Evolutionary conservation across 495 filamentous ascomycete genomes (phyloP), one percentile per base, ranked within the genome.

Genomic region (Astrocystis sublimbata): DNA sequence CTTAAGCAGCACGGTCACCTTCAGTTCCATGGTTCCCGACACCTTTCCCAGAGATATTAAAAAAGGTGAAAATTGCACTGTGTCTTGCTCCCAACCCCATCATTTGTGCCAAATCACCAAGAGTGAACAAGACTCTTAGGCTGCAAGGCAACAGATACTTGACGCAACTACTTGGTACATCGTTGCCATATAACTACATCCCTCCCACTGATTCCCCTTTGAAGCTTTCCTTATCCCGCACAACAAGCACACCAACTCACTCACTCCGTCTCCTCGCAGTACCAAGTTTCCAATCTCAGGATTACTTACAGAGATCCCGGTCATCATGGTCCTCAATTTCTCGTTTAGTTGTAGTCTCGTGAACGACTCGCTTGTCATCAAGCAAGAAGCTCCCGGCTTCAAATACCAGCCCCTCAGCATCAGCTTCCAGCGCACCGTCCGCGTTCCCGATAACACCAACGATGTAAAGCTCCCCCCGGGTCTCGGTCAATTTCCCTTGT

Each of bases 401-500:
- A 12, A 4, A 45, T n/a, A 3, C 2, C 26, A 5, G 13, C 5
- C 6, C 7, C 40, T 75, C 0, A 24, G 23, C 2, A 69, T 76
- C 36, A 46, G 7, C 43, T 73, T 84, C 59, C 55, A 74, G 12
- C 74, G 79, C 21, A 83, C 77, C 5, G 66, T 83, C 21, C 74
- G 81, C 21, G 72, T 84, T 6, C 75, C 78, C 0, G 81, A 84
- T 46, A 71, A 78, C 33, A 49, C 59, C 0, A 58, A 61, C 1
- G 58, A 40, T n/a, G 66, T 71, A 17, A 38, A 73, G 6, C 74
- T 83, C 1, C 79, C 77, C 0, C 74, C 74, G 0, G 41, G 28
- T 21, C 63, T 79, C 10, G 78, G 77, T 1, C 45, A 17, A 0
- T 83, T 82, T 58, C 77, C 78, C 6, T 63, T 84, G 10, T 78